A percentile compares a stretch with the other conserved stretches of the same genome.
phyloP scores from a whole-genome alignment of 306 rosid genomes.

The Hippophae gyantsensis region DNA sequence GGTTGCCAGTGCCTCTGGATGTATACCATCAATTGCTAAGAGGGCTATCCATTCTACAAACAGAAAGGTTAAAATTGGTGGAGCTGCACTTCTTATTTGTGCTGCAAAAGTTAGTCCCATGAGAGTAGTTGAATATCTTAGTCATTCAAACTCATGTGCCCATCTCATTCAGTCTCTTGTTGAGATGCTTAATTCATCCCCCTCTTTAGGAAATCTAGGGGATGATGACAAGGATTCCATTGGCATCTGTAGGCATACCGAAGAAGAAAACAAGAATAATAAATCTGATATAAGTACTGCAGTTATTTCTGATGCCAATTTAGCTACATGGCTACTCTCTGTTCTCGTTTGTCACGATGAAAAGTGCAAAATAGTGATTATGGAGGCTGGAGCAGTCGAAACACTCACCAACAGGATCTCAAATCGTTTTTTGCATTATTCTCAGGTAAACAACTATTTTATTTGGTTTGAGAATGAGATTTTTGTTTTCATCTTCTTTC shows the following conservation, averaged over 20 bases:
- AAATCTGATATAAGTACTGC: constrained; percentile 50
- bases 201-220: constrained; percentile 33
- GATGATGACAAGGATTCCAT: constrained; percentile 42
- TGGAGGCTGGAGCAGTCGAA: constrained; percentile 97
- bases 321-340: constrained; percentile 82
- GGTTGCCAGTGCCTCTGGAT: constrained; percentile 58
- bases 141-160: constrained; percentile 40
- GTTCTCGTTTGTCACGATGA: constrained; percentile 80
- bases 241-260: constrained; percentile 51
- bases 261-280: constrained; percentile 33
- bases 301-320: constrained; percentile 51
- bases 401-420: constrained; percentile 77
- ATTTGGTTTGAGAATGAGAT: not conserved
- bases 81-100: constrained; percentile 79
- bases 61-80: constrained; percentile 71
- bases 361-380: constrained; percentile 53
- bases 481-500: constrained; percentile 13
- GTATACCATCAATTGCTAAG: constrained; percentile 60
- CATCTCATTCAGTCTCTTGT: constrained; percentile 76
- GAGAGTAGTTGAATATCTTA: constrained; percentile 73
- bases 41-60: constrained; percentile 69
- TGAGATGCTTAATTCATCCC: constrained; percentile 45
- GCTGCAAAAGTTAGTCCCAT: constrained; percentile 69
- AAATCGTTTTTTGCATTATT: constrained; percentile 51
- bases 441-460: constrained; percentile 57